These are phyloP conservation scores for Lactifluus volemus DNA, from an alignment of 768 basidiomycete species.

Conservation along the genomic window DNA sequence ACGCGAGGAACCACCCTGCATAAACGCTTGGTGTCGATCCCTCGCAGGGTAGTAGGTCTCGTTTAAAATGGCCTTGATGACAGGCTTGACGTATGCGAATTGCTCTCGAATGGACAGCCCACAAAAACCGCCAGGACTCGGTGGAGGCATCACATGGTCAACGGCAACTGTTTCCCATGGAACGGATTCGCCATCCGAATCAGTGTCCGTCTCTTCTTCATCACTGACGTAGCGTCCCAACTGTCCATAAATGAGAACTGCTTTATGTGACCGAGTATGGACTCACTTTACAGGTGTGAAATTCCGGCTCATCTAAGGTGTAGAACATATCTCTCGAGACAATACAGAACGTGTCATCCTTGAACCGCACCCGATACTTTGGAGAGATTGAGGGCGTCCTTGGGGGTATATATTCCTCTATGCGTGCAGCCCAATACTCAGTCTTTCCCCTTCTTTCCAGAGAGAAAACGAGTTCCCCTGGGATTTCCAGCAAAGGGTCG, in stretches of 20 bases:
- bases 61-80: conserved; percentile 51
- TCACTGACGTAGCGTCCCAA: conserved; percentile 50
- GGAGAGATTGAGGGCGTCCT: conserved; percentile 29
- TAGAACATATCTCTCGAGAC: conserved; percentile 49
- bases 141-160: conserved; percentile 35
- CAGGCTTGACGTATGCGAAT: conserved; percentile 55
- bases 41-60: conserved; percentile 46
- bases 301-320: conserved; percentile 49
- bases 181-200: conserved; percentile 20
- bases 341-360: conserved; percentile 39
- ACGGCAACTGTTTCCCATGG: conserved; percentile 28
- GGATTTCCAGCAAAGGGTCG: conserved; percentile 46
- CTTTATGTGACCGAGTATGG: neutral
- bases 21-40: conserved; percentile 42
- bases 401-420: conserved; percentile 44
- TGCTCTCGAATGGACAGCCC: conserved; percentile 46
- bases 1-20: conserved; percentile 48
- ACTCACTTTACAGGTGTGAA: conserved; percentile 50
- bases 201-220: conserved; percentile 26
- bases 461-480: conserved; percentile 61
- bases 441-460: conserved; percentile 29
- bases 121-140: conserved; percentile 35
- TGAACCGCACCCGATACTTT: conserved; percentile 49
- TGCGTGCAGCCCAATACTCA: conserved; percentile 59
- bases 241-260: conserved; percentile 24